Evolutionary conservation across 352 stramenopile genomes (phyloP).

Genomic region (Pythium vanterpoolii): DNA sequence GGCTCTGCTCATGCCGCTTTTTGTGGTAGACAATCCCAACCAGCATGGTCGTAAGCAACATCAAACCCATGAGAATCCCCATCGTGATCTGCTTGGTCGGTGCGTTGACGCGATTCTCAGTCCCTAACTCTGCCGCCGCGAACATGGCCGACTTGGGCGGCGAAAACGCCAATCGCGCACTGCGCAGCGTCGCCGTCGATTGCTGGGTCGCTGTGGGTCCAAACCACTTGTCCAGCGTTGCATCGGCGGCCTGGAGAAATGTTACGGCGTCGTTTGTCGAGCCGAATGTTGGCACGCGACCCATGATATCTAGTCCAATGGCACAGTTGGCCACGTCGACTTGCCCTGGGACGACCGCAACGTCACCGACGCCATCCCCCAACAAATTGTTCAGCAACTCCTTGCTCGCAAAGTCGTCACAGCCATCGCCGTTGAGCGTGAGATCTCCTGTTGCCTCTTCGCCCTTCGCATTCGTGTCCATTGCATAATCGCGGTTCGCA

Average conservation of each 20-base stretch:
- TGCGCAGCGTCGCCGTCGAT: slow-evolving; percentile 26
- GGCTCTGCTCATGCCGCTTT: slow-evolving; percentile 55
- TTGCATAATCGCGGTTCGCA: slow-evolving; percentile 20
- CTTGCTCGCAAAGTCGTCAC: slow-evolving; percentile 7
- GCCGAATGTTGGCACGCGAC: slow-evolving; percentile 6
- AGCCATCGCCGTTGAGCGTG: slow-evolving; percentile 20
- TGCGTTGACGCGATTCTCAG: slow-evolving; percentile 28
- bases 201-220: slow-evolving; percentile 9
- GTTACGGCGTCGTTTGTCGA: slow-evolving; percentile 25
- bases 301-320: slow-evolving; percentile 18
- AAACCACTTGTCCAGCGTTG: slow-evolving; percentile 40
- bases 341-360: slow-evolving; percentile 13
- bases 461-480: slow-evolving; percentile 11
- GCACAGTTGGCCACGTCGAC: slow-evolving; percentile 16
- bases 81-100: slow-evolving; percentile 61
- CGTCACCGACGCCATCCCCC: not conserved
- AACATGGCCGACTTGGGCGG: slow-evolving; percentile 5
- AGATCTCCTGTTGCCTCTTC: slow-evolving; percentile 14
- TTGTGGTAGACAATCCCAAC: slow-evolving; percentile 51
- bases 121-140: not conserved
- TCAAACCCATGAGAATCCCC: slow-evolving; percentile 52
- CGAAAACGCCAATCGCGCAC: slow-evolving; percentile 33
- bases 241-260: slow-evolving; percentile 41
- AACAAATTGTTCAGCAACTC: slow-evolving; percentile 16
- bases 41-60: slow-evolving; percentile 60